phyloP scores from a whole-genome alignment of 2,329 filamentous ascomycete species.

The Ophiostoma pallidulum region DNA sequence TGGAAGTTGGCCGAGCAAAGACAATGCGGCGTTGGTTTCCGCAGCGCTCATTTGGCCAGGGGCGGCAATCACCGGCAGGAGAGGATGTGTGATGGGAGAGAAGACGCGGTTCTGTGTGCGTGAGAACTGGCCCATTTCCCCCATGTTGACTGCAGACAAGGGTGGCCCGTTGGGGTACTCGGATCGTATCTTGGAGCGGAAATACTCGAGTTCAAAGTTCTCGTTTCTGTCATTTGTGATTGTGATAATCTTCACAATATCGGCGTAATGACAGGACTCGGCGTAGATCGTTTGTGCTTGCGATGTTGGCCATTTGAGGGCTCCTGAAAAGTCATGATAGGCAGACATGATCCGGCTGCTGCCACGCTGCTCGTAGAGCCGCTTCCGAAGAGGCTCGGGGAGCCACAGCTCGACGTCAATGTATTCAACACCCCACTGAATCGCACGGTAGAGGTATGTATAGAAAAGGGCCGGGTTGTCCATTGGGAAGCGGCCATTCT shows the following conservation, averaged over 20 bases:
- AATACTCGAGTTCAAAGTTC: slow-evolving; percentile 86
- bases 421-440: slow-evolving; percentile 85
- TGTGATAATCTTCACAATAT: slow-evolving; percentile 87
- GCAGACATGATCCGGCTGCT: slow-evolving; percentile 85
- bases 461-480: slow-evolving; percentile 66
- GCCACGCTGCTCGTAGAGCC: slow-evolving; percentile 59
- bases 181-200: slow-evolving; percentile 64
- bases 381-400: slow-evolving; percentile 62
- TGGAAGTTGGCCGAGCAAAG: slow-evolving; percentile 70
- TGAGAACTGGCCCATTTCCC: slow-evolving; percentile 74
- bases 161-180: slow-evolving; percentile 61
- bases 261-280: slow-evolving; percentile 62
- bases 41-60: slow-evolving; percentile 79
- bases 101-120: slow-evolving; percentile 78
- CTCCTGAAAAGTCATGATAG: slow-evolving; percentile 80
- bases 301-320: slow-evolving; percentile 70
- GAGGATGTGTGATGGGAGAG: slow-evolving; percentile 77
- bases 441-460: slow-evolving; percentile 70
- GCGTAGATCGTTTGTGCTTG: slow-evolving; percentile 64
- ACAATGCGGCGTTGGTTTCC: slow-evolving; percentile 71
- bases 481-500: slow-evolving; percentile 81
- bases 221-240: slow-evolving; percentile 74
- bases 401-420: slow-evolving; percentile 85
- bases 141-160: slow-evolving; percentile 80
- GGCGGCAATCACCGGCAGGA: slow-evolving; percentile 74